Conservation (phyloP, 768 basidiomycete genomes). For the Auriscalpium orientale region DNA sequence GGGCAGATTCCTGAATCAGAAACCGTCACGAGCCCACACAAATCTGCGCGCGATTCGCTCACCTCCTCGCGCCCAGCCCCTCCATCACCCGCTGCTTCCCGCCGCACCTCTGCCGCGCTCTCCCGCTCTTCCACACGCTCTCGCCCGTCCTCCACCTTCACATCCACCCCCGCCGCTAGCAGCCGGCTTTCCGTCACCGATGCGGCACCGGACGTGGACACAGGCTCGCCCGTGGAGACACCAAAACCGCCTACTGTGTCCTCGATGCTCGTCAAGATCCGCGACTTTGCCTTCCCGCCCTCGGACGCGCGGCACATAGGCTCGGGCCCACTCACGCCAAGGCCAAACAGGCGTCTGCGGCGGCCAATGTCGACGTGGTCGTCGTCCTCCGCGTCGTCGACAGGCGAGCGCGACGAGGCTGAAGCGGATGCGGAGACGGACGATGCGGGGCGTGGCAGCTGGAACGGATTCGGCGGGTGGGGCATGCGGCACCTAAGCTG, state of each 20-base stretch:
- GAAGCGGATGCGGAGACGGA: conserved; percentile 21
- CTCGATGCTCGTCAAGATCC: conserved; percentile 32
- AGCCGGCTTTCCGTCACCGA: not conserved
- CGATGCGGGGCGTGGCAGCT: conserved; percentile 2
- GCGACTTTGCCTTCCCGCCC: conserved; percentile 40
- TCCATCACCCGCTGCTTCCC: conserved; percentile 47
- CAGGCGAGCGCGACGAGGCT: conserved; percentile 16
- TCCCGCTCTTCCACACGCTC: conserved; percentile 31
- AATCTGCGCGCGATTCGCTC: conserved; percentile 23
- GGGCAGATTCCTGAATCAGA: conserved; percentile 16
- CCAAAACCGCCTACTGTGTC: conserved; percentile 5
- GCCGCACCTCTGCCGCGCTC: conserved; percentile 31
- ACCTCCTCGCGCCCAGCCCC: conserved; percentile 53
- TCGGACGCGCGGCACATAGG: conserved; percentile 39
- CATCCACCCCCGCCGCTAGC: conserved; percentile 23
- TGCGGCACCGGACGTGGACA: conserved; percentile 7
- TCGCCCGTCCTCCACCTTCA: conserved; percentile 31
- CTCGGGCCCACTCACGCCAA: conserved; percentile 33
- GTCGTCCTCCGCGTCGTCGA: conserved; percentile 19
- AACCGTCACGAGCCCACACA: conserved; percentile 24
- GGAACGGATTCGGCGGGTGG: conserved; percentile 32
- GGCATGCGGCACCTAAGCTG: conserved; percentile 36
- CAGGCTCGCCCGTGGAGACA: conserved; percentile 2
- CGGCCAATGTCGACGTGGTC: conserved; percentile 20
- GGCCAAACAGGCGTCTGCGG: conserved; percentile 27